These are phyloP conservation scores for Mycena latifolia DNA, from an alignment of 768 basidiomycete species.

Conservation along the genomic window DNA sequence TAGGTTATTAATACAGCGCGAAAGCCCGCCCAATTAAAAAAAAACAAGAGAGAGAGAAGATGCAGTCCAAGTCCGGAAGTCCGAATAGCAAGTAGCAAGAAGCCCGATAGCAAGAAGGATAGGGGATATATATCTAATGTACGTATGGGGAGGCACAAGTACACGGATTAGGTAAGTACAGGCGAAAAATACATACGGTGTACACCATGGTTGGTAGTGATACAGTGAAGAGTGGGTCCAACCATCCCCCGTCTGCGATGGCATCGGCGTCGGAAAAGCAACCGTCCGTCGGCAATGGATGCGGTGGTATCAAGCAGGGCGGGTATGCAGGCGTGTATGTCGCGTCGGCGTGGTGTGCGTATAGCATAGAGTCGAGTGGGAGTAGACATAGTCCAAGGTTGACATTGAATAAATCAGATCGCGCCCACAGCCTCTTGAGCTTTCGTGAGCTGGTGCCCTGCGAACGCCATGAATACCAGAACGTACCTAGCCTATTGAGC, in stretches of 20 bases:
- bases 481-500: constrained; percentile 1
- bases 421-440: constrained; percentile 52
- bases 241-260: constrained; percentile 7
- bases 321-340: constrained; percentile 2
- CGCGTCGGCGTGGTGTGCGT: background rate
- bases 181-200: background rate
- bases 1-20: background rate
- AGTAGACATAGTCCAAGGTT: background rate
- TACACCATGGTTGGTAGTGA: constrained; percentile 13
- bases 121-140: background rate
- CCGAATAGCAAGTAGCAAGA: background rate
- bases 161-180: no score
- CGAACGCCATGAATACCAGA: constrained; percentile 21
- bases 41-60: background rate
- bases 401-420: background rate
- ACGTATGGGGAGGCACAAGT: no score
- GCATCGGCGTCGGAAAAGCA: no score
- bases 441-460: constrained; percentile 57
- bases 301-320: constrained; percentile 6
- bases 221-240: no score
- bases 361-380: background rate
- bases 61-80: no score
- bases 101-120: no score
- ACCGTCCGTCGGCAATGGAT: constrained; percentile 13
- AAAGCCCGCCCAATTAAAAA: background rate